Percentiles rank a stretch among this genome's conserved stretches.
Evolutionary conservation across 1,284 basidiomycete genomes (phyloP).

Genomic region (Tylopilus sp.): DNA sequence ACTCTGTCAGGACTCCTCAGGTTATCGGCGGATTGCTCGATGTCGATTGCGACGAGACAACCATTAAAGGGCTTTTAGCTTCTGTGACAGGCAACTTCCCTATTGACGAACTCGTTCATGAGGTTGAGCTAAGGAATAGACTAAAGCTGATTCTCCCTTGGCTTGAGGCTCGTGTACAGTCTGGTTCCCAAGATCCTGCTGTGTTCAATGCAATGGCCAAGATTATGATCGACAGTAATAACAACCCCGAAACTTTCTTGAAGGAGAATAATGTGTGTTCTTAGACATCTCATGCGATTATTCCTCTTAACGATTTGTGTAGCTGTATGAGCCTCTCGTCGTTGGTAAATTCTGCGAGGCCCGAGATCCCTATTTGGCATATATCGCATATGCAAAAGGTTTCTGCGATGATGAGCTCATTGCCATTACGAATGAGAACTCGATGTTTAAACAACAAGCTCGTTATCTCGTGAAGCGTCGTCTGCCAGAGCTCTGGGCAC

Average conservation of each 20-base stretch:
- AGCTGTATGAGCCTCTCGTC: conserved; percentile 93
- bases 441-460: conserved; percentile 99
- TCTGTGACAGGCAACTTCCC: conserved; percentile 98
- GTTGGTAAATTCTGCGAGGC: conserved; percentile 99
- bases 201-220: conserved; percentile 98
- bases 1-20: conserved; percentile 97
- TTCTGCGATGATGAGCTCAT: conserved; percentile 99
- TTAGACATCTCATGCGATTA: not conserved
- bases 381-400: conserved; percentile 99
- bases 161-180: conserved; percentile 91
- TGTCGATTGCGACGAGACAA: conserved; percentile 96
- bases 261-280: conserved; percentile 92
- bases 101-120: conserved; percentile 95
- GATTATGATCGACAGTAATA: conserved; percentile 98
- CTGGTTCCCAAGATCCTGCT: conserved; percentile 88
- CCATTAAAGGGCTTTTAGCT: conserved; percentile 90
- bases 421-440: conserved; percentile 96
- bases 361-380: conserved; percentile 97
- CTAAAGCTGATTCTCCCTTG: conserved; percentile 97
- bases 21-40: conserved; percentile 96
- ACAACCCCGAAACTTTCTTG: conserved; percentile 95
- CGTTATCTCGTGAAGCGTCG: conserved; percentile 97
- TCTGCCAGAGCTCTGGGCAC: conserved; percentile 93
- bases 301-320: conserved; percentile 4
- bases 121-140: conserved; percentile 95